A percentile compares a stretch with the other conserved stretches of the same genome.
These are phyloP conservation scores for Chionographis japonica DNA, from an alignment of 106 monocot species.

Conservation along the genomic window DNA sequence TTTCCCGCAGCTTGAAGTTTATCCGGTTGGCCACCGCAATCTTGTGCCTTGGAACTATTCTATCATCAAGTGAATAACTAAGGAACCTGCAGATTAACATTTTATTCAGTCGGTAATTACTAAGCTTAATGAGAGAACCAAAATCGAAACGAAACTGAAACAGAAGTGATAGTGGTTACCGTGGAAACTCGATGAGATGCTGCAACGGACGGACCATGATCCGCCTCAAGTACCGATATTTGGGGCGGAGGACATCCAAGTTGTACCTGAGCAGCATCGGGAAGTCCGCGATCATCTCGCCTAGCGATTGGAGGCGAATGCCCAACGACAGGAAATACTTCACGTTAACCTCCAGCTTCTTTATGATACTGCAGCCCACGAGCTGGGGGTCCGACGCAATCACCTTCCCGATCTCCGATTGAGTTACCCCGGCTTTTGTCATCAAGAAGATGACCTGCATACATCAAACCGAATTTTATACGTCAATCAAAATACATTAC, in stretches of 20 bases:
- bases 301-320: conserved; percentile 45
- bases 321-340: conserved; percentile 92
- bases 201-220: conserved; percentile 81
- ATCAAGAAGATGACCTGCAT: conserved; percentile 81
- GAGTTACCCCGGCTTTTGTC: conserved; percentile 79
- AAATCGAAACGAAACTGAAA: too few species aligned
- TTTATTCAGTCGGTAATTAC: neutral
- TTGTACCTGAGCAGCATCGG: conserved; percentile 93
- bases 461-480: neutral
- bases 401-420: conserved; percentile 81
- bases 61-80: conserved; percentile 81
- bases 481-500: neutral
- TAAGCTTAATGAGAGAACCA: too few species aligned
- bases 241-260: conserved; percentile 68
- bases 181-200: conserved; percentile 90
- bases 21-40: conserved; percentile 58
- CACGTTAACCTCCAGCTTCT: conserved; percentile 81
- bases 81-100: conserved; percentile 51
- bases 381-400: conserved; percentile 88
- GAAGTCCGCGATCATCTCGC: conserved; percentile 91
- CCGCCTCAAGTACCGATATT: conserved; percentile 78
- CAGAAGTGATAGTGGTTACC: conserved; percentile 23
- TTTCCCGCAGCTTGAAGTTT: conserved; percentile 80
- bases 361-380: conserved; percentile 71
- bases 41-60: conserved; percentile 87